Percentiles rank a stretch among this genome's conserved stretches.
These are phyloP conservation scores for Tetrapyrgos nigripes DNA, from an alignment of 1,284 basidiomycete genomes.

Conservation along the genomic window DNA sequence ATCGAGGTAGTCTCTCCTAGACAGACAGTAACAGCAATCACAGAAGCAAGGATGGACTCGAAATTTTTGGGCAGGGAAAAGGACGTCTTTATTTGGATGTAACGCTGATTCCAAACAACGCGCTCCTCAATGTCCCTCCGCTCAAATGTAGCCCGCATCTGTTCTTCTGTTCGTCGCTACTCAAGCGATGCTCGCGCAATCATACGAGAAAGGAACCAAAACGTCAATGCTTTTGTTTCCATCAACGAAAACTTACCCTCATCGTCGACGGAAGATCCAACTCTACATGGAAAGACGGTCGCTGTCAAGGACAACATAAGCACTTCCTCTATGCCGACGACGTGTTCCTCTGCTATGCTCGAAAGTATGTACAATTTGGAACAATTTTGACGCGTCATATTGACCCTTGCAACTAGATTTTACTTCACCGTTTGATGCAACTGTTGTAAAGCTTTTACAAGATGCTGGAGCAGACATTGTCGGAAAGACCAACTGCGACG, in stretches of 20 bases:
- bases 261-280: conserved; percentile 8
- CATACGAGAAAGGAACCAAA: conserved; percentile 34
- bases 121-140: too few relatives aligned
- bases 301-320: conserved; percentile 92
- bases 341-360: conserved; percentile 82
- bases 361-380: conserved; percentile 48
- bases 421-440: conserved; percentile 86
- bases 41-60: too few relatives aligned
- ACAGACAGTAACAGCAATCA: too few relatives aligned
- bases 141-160: too few relatives aligned
- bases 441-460: conserved; percentile 74
- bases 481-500: conserved; percentile 96
- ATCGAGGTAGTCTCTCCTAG: too few relatives aligned
- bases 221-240: conserved; percentile 60
- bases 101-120: too few relatives aligned
- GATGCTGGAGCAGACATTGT: conserved; percentile 74
- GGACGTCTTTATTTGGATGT: too few relatives aligned
- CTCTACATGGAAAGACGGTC: conserved; percentile 54
- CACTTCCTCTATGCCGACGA: conserved; percentile 71
- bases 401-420: conserved; percentile 59
- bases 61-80: too few relatives aligned
- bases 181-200: not conserved
- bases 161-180: not conserved
- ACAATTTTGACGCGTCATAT: not conserved
- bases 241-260: conserved; percentile 19